phyloP scores from a whole-genome alignment of 164 flowering plant species.

The Hamamelis virginiana region DNA sequence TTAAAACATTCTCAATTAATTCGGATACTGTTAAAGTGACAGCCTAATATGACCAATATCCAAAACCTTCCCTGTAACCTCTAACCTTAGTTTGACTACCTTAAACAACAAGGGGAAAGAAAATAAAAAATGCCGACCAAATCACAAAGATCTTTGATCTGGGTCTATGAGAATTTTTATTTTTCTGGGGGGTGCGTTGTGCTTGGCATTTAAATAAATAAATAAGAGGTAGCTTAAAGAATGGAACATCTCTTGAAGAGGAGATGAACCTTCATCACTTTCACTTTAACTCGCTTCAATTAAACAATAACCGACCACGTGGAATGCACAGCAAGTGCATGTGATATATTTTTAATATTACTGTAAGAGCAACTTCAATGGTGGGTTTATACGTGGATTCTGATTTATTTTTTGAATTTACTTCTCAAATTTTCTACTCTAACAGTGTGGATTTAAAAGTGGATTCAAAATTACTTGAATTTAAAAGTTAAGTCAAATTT shows the following conservation, averaged over 20 bases:
- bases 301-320: constrained; percentile 20
- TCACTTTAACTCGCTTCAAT: background rate
- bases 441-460: too few relatives aligned
- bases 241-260: background rate
- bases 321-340: background rate
- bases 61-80: too few relatives aligned
- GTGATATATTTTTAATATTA: too few relatives aligned
- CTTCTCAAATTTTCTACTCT: too few relatives aligned
- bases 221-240: background rate
- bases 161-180: background rate
- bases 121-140: constrained; percentile 16
- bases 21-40: too few relatives aligned
- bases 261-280: constrained; percentile 16
- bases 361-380: too few relatives aligned
- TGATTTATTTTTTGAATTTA: too few relatives aligned
- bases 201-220: constrained; percentile 9
- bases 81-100: background rate
- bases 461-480: too few relatives aligned
- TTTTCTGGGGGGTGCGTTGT: constrained; percentile 8
- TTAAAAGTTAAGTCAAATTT: too few relatives aligned
- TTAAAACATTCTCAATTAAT: too few relatives aligned
- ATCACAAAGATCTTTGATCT: constrained; percentile 14
- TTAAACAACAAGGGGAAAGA: background rate
- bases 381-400: too few relatives aligned
- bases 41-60: too few relatives aligned